Evolutionary conservation across 2,329 filamentous ascomycete species (phyloP), one percentile per base, ranked within the genome.

Genomic region (Didymella lethalis): DNA sequence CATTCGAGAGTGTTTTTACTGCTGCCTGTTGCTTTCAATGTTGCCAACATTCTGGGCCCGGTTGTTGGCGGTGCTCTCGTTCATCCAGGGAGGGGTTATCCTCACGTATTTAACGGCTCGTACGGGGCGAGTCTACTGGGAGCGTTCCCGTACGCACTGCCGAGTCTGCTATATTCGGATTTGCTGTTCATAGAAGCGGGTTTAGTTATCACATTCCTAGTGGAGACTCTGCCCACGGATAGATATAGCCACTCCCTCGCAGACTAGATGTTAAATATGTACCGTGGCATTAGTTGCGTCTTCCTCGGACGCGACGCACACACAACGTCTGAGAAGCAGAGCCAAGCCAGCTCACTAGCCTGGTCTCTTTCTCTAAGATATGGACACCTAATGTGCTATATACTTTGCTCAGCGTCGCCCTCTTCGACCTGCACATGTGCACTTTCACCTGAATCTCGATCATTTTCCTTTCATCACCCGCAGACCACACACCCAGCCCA

Each of bases 371-470:
- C 70, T 73, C 77, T 28, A 77, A 82, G 44, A 84, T 86, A 36
- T 85, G 82, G 78, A 84, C 81, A 0, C 71, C 76, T 8, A 86
- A 86, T 59, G 81, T 86, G 26, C 68, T 86, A n/a, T 77, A 83
- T 63, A 85, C 83, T 0, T 73, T 92, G 3, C 70, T 90, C 47
- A 84, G 83, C 26, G 87, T 89, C 63, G 88, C 88, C 31, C 84
- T 92, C 48, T 87, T 91, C 66, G 88, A 90, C 63, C 87, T 92
- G 69, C 89, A 92, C 77, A 82, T 92, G 67, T 89, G 70, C 59
- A 88, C 90, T 28, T 93, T 92, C 80, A 90, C 91, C 71, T 85
- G 89, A 2, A 84, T 93, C 44, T 91, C 88, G 80, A 90, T 91
- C 61, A 83, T 92, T 49, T 93, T 93, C 75, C 82, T 93, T 45